These are phyloP conservation scores for Geotrichum citri-aurantii DNA, from an alignment of 1,139 yeast genomes.

Conservation along the genomic window DNA sequence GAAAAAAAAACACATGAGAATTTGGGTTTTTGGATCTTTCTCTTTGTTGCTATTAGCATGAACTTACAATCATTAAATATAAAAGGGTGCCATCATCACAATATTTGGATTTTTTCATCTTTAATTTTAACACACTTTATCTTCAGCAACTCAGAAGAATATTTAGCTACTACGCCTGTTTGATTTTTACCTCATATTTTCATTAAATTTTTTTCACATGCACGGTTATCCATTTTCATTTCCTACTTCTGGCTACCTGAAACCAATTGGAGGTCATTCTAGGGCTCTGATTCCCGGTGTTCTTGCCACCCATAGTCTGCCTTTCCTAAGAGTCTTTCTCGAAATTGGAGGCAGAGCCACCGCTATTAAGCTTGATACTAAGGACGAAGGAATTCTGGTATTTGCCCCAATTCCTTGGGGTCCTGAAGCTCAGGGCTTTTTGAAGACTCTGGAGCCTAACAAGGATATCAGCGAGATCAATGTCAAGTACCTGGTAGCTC, in stretches of 20 bases:
- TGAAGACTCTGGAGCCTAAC: conserved; percentile 38
- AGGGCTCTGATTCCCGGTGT: conserved; percentile 42
- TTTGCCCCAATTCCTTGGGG: conserved; percentile 62
- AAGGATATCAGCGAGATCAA: conserved; percentile 35
- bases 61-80: no score
- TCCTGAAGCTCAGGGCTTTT: conserved; percentile 38
- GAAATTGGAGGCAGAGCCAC: conserved; percentile 63
- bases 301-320: conserved; percentile 45
- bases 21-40: no score
- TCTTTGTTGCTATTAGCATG: no score
- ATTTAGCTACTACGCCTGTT: no score
- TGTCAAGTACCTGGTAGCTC: conserved; percentile 34
- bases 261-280: conserved; percentile 41
- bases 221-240: conserved; percentile 17
- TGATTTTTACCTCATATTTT: no score
- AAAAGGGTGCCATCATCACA: no score
- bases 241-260: conserved; percentile 18
- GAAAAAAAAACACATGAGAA: no score
- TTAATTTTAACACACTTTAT: no score
- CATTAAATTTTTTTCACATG: no score
- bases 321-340: conserved; percentile 28
- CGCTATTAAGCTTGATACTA: conserved; percentile 33
- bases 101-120: no score
- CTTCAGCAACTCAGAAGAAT: no score
- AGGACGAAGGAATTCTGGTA: conserved; percentile 37